Conservation (phyloP, 106 monocot genomes). For the Gastrodia elata region DNA sequence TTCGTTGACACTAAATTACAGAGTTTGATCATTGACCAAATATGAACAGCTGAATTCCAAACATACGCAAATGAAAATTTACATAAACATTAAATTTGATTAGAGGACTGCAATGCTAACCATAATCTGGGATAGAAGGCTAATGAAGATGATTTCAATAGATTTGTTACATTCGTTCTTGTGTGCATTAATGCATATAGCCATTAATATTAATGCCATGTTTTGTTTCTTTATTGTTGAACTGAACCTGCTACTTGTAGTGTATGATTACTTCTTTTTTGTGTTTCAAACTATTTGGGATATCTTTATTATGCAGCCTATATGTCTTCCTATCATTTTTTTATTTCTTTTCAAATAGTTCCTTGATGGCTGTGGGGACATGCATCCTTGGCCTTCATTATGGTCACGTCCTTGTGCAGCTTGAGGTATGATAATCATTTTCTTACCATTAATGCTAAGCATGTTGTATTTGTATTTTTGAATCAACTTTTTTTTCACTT, state of each 20-base stretch:
- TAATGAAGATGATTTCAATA: neutral
- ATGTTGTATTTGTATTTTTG: neutral
- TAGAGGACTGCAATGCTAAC: neutral
- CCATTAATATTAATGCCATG: neutral
- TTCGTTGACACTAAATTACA: no score
- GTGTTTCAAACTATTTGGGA: neutral
- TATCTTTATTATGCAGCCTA: neutral
- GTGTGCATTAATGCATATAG: neutral
- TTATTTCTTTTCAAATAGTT: conserved; percentile 29
- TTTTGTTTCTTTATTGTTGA: neutral
- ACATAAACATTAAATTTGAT: neutral
- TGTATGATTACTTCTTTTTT: neutral
- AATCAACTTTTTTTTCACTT: neutral
- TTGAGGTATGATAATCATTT: conserved; percentile 36
- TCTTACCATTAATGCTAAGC: neutral
- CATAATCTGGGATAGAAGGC: neutral
- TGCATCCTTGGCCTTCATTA: conserved; percentile 77
- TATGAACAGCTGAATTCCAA: no score
- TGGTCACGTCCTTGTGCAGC: conserved; percentile 63
- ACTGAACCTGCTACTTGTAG: neutral
- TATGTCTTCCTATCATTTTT: neutral
- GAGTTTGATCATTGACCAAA: no score
- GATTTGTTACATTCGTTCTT: neutral
- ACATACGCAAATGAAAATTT: no score
- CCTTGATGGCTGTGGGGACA: conserved; percentile 62